Conservation (phyloP, 352 stramenopile genomes). For the Albugo laibachii region DNA sequence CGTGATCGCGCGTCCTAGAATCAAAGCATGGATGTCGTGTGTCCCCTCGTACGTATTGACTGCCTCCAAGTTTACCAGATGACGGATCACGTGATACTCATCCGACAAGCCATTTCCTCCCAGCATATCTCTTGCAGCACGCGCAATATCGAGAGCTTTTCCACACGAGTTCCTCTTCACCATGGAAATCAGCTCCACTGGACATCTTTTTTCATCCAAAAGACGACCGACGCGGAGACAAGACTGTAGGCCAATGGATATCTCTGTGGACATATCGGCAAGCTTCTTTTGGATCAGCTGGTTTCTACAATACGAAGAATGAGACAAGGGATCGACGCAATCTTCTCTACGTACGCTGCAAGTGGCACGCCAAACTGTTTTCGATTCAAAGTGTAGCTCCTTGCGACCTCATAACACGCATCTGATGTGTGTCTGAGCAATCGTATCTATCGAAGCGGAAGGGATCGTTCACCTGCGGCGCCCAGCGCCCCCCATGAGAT, state of each 20-base stretch:
- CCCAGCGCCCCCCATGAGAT: constrained; percentile 95
- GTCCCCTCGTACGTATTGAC: constrained; percentile 99
- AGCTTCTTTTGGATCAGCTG: constrained; percentile 98
- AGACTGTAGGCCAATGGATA: constrained; percentile 83
- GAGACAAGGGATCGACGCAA: neutral
- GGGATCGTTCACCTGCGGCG: constrained; percentile 60
- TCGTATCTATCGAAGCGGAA: neutral
- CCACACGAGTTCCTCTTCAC: constrained; percentile 93
- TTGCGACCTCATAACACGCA: constrained; percentile 84
- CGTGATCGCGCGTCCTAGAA: constrained; percentile 93
- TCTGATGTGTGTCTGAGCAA: constrained; percentile 16
- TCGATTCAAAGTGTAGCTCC: constrained; percentile 90
- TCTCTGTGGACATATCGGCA: constrained; percentile 94
- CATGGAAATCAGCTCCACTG: constrained; percentile 86
- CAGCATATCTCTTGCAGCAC: constrained; percentile 88
- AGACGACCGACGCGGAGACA: constrained; percentile 83
- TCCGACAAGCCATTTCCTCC: constrained; percentile 96
- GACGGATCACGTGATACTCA: constrained; percentile 97
- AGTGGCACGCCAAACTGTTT: constrained; percentile 92
- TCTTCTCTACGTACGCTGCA: constrained; percentile 46
- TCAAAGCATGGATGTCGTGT: constrained; percentile 96
- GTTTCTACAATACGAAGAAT: constrained; percentile 40
- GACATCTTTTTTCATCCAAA: constrained; percentile 61
- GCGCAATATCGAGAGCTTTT: constrained; percentile 89
- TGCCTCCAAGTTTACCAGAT: constrained; percentile 95